Evolutionary conservation across 495 filamentous ascomycete species (phyloP).

Genomic region (Penicillium pancosmium): DNA sequence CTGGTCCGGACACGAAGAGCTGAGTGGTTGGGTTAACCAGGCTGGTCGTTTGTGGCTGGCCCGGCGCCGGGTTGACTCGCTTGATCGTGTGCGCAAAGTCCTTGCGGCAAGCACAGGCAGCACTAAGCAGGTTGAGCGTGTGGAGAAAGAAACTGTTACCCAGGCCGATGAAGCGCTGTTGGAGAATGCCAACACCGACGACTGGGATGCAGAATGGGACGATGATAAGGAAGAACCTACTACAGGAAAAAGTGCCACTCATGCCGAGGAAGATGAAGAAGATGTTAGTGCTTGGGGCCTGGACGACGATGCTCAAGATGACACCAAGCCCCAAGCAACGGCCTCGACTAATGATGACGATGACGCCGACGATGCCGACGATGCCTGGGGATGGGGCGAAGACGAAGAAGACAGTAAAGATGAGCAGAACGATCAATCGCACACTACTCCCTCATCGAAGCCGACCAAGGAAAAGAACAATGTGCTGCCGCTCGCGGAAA

Average conservation of each 20-base stretch:
- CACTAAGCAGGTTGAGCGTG: slow-evolving; percentile 70
- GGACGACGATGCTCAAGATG: slow-evolving; percentile 52
- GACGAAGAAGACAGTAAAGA: slow-evolving; percentile 48
- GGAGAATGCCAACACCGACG: slow-evolving; percentile 58
- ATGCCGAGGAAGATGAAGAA: slow-evolving; percentile 54
- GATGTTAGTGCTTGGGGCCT: slow-evolving; percentile 68
- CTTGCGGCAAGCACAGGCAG: slow-evolving; percentile 64
- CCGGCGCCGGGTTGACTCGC: slow-evolving; percentile 75
- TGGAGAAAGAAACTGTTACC: slow-evolving; percentile 80
- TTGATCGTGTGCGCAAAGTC: slow-evolving; percentile 72
- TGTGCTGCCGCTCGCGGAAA: slow-evolving; percentile 30
- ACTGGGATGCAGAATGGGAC: slow-evolving; percentile 79
- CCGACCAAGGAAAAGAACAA: slow-evolving; percentile 18
- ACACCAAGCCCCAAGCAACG: slow-evolving; percentile 22
- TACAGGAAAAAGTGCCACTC: slow-evolving; percentile 15
- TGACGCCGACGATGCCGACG: slow-evolving; percentile 51
- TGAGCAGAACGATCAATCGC: slow-evolving; percentile 16
- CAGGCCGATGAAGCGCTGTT: slow-evolving; percentile 65
- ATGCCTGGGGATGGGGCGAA: slow-evolving; percentile 78
- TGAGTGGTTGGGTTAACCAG: slow-evolving; percentile 79
- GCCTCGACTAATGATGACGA: slow-evolving; percentile 26
- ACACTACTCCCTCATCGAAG: slow-evolving; percentile 17
- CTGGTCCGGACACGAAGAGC: slow-evolving; percentile 68
- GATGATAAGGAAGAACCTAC: slow-evolving; percentile 57
- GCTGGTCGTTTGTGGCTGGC: slow-evolving; percentile 82